Evolutionary conservation across 768 basidiomycete genomes (phyloP).

Genomic region (Pleurotus tuoliensis): DNA sequence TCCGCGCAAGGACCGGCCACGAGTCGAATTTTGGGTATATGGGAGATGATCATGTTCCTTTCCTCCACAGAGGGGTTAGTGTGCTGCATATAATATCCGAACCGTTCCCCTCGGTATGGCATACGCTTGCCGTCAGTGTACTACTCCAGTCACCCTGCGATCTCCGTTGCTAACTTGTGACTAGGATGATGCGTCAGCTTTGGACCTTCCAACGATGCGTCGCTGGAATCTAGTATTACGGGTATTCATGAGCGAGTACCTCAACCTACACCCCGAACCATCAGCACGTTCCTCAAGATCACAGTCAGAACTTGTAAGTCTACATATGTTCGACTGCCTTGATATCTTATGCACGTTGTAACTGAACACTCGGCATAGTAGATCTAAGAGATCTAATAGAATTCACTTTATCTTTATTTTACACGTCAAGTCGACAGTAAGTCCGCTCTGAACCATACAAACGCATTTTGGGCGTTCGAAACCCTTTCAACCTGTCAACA

Average conservation of each 20-base stretch:
- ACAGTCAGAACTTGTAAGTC: conserved; percentile 45
- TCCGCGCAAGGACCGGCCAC: conserved; percentile 42
- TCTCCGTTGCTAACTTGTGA: neutral
- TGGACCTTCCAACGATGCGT: conserved; percentile 82
- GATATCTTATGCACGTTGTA: neutral
- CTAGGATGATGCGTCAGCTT: conserved; percentile 85
- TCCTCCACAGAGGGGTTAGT: conserved; percentile 77
- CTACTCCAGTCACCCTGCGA: neutral
- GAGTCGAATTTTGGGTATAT: conserved; percentile 53
- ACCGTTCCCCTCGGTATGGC: conserved; percentile 92
- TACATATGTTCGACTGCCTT: neutral
- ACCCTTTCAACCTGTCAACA: conserved; percentile 18
- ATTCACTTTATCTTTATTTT: neutral
- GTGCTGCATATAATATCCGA: conserved; percentile 86
- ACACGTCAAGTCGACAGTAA: neutral
- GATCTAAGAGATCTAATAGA: too few relatives aligned
- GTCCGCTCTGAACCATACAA: neutral
- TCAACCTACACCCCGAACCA: conserved; percentile 58
- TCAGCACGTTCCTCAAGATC: conserved; percentile 29
- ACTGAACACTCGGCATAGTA: too few relatives aligned
- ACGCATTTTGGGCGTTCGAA: neutral
- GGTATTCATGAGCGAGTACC: conserved; percentile 88
- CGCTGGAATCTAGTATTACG: conserved; percentile 88
- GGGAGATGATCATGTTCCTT: conserved; percentile 93
- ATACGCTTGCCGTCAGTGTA: conserved; percentile 60